These are phyloP conservation scores for Verticillium zaregamsianum DNA, from an alignment of 2,329 filamentous ascomycete genomes.

Conservation along the genomic window DNA sequence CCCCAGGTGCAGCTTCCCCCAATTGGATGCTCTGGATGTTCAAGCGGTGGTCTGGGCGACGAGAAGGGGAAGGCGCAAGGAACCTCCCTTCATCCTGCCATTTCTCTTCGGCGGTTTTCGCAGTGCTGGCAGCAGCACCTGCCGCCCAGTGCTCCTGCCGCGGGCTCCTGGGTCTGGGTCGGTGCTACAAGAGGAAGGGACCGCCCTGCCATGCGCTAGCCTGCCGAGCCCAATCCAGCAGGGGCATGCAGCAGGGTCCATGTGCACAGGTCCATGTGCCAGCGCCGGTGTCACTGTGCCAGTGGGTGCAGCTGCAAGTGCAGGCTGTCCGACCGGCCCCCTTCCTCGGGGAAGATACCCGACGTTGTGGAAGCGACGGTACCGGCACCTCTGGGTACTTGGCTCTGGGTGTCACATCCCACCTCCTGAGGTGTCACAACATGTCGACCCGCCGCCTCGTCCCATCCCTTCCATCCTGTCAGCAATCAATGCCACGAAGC, in stretches of 20 bases:
- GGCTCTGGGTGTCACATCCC: background rate
- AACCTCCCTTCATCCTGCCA: background rate
- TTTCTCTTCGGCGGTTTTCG: background rate
- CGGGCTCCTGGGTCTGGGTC: background rate
- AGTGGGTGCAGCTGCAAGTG: background rate
- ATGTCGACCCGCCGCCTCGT: background rate
- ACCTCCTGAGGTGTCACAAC: background rate
- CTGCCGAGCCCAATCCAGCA: background rate
- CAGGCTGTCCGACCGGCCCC: no score
- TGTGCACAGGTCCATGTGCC: background rate
- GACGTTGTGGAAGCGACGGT: background rate
- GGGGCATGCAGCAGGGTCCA: background rate
- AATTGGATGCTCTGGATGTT: background rate
- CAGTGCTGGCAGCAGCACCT: background rate
- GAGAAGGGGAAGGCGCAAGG: slow-evolving; percentile 4
- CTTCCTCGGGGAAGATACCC: background rate
- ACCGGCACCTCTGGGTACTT: background rate
- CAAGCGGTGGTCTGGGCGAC: slow-evolving; percentile 1
- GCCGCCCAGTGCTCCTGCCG: background rate
- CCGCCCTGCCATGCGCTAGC: background rate
- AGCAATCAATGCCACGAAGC: background rate
- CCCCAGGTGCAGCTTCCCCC: background rate
- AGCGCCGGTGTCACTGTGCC: background rate
- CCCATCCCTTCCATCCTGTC: background rate
- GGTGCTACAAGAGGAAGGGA: background rate